phyloP scores from a whole-genome alignment of 805 yeast species.

The Wickerhamiella sorbophila region DNA sequence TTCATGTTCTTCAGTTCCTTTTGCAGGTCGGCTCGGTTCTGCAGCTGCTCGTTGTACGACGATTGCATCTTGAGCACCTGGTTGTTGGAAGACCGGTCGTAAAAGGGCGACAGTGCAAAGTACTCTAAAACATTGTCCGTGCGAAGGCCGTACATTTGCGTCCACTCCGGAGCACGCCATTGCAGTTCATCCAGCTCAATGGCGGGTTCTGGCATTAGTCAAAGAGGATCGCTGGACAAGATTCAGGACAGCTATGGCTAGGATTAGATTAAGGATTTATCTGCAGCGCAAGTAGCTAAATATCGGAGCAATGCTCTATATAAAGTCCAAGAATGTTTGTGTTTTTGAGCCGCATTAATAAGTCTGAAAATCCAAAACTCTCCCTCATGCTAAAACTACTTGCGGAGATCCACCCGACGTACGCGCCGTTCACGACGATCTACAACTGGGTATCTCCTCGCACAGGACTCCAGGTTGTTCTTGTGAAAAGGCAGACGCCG shows the following conservation, averaged over 20 bases:
- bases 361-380: no score
- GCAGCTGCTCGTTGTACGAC: conserved; percentile 51
- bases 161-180: conserved; percentile 98
- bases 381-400: conserved; percentile 12
- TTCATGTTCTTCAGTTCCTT: conserved; percentile 58
- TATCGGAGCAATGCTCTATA: no score
- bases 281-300: no score
- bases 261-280: no score
- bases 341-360: not conserved
- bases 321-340: no score
- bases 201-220: conserved; percentile 18
- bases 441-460: conserved; percentile 59
- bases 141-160: conserved; percentile 66
- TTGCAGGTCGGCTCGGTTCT: conserved; percentile 30
- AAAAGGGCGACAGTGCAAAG: conserved; percentile 87
- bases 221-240: no score
- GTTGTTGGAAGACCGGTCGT: conserved; percentile 84
- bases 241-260: no score
- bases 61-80: conserved; percentile 92
- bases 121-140: conserved; percentile 88
- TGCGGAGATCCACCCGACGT: conserved; percentile 15
- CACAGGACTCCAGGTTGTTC: conserved; percentile 71
- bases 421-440: conserved; percentile 15
- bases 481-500: conserved; percentile 70
- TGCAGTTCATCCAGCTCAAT: conserved; percentile 66